Evolutionary conservation across 2,329 filamentous ascomycete species (phyloP).

Genomic region (Curvularia hawaiiensis): DNA sequence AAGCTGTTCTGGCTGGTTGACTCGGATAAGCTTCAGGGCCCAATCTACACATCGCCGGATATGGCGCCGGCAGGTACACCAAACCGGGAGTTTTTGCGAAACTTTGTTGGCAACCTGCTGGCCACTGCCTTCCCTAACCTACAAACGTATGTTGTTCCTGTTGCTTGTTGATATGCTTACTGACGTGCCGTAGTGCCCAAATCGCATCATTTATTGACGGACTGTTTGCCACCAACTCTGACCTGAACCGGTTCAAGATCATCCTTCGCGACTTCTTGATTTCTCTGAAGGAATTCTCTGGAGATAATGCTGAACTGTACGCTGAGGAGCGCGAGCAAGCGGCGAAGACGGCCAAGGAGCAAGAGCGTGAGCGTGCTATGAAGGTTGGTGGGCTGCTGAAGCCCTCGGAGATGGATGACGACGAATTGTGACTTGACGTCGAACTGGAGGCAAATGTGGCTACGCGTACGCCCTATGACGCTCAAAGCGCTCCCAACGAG

Average conservation of each 20-base stretch:
- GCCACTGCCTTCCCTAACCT: constrained; percentile 93
- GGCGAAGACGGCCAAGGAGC: constrained; percentile 80
- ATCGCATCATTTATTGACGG: constrained; percentile 89
- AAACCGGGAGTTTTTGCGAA: constrained; percentile 88
- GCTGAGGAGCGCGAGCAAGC: constrained; percentile 94
- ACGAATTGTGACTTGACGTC: constrained; percentile 77
- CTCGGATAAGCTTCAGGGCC: constrained; percentile 85
- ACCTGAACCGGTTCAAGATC: constrained; percentile 93
- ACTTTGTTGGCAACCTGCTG: constrained; percentile 83
- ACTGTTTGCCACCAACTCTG: constrained; percentile 84
- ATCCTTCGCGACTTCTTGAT: constrained; percentile 97
- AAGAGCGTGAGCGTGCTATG: constrained; percentile 88
- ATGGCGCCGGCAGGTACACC: constrained; percentile 82
- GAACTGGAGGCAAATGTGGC: constrained; percentile 46
- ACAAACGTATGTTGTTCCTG: constrained; percentile 69
- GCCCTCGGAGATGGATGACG: constrained; percentile 89
- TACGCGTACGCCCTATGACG: constrained; percentile 47
- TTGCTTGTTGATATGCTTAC: not conserved
- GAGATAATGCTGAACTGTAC: constrained; percentile 93
- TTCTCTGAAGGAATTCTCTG: constrained; percentile 94
- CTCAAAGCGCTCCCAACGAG: constrained; percentile 14
- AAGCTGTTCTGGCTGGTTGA: constrained; percentile 97
- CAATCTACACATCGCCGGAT: constrained; percentile 78
- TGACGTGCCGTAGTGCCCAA: constrained; percentile 68
- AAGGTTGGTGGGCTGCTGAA: constrained; percentile 97